These are phyloP conservation scores for Wallacemonas sp. DNA, from an alignment of 208 protist genomes.

Conservation along the genomic window DNA sequence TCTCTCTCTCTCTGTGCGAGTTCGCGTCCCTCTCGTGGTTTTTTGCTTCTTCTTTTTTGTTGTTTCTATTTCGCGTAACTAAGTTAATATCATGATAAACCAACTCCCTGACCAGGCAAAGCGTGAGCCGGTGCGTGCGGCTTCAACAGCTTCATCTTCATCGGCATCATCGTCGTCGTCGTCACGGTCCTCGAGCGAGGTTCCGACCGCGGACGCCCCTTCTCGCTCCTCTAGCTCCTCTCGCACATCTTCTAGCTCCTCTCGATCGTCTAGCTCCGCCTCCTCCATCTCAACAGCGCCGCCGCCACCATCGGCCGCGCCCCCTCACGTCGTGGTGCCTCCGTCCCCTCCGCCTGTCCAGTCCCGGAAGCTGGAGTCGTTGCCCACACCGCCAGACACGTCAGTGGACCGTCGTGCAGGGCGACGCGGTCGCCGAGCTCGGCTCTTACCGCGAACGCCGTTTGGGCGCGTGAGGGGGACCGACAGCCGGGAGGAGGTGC, in stretches of 20 bases:
- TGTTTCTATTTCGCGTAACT: background rate
- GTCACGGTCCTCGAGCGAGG: background rate
- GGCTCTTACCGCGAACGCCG: background rate
- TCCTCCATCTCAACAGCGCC: no score
- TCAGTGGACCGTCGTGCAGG: no score
- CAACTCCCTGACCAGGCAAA: slow-evolving; percentile 20
- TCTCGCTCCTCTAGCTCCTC: background rate
- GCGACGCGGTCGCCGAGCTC: no score
- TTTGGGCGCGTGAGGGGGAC: background rate
- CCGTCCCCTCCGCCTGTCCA: no score
- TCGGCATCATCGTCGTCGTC: background rate
- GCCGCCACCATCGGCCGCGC: no score
- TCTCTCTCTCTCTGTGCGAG: background rate
- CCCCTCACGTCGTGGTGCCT: no score
- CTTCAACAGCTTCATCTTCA: background rate
- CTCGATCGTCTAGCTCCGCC: no score
- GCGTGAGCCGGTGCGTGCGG: background rate
- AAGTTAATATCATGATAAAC: slow-evolving; percentile 17
- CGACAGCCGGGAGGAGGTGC: background rate
- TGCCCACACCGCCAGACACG: no score
- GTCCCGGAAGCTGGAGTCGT: no score
- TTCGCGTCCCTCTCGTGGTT: no score
- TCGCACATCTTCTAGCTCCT: no score
- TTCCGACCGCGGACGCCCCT: background rate
- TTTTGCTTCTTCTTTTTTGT: background rate